Base-by-base conservation (phyloP, 2,329 filamentous ascomycete species). In the Clonostachys solani region DNA sequence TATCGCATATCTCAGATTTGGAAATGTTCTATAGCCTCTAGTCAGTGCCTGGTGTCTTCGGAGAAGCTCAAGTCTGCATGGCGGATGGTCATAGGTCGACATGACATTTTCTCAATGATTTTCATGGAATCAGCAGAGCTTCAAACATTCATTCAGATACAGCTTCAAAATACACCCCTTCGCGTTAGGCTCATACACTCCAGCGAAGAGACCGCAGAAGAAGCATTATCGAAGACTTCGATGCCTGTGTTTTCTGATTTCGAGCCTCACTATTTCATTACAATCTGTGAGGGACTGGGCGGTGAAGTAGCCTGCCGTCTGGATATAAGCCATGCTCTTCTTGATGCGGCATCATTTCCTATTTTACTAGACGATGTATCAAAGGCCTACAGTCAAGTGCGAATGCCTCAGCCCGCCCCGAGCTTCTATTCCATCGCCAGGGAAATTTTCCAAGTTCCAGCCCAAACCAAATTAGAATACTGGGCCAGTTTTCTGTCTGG, bases 271-370 rank as follows among this genome's bases (percentile, higher is more conserved):
- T 37, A 13, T 37, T 37, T 13, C 35, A 16, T 37, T 16, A 37
- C 35, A 13, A 37, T 37, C 16, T 37, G 13, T 16, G 35, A 37
- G 35, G 35, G 4, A 37, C 16, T 13, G 35, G 13, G 35, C 13
- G 35, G 13, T 6, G 35, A 37, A 37, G 35, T 37, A 13, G 35
- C 35, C 29, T 41, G 36, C 36, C 18, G 43, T 16, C 42, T 48
- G 18, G 46, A 48, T 15, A 48, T 48, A 19, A 44, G 36, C 36
- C 46, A 48, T 16, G 46, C 46, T n/a, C 29, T 48, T 29, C 19
- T 18, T 33, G 46, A 48, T 35, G 46, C 23, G 5, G 41, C 42
- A 5, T 48, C 46, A 13, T 41, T 48, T n/a, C 42, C 42, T 7
- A 40, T 44, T 19, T 33, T 48, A 4, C 35, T 48, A 29, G n/a